Evolutionary conservation across 2,329 filamentous ascomycete species (phyloP).

Genomic region (Periconia digitata): DNA sequence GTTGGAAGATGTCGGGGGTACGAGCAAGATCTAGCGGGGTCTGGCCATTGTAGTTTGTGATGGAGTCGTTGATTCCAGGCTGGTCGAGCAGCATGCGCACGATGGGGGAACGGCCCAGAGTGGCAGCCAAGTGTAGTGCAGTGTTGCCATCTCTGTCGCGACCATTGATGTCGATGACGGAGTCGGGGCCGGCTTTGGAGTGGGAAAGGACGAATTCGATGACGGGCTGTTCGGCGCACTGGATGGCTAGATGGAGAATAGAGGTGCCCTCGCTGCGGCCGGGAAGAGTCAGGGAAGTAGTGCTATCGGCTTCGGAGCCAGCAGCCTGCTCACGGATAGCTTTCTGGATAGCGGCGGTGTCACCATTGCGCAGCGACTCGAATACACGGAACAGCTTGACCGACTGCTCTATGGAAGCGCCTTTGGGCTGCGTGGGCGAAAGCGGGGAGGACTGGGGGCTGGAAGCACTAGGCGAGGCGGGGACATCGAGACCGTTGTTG

Average conservation of each 20-base stretch:
- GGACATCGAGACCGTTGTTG: constrained; percentile 19
- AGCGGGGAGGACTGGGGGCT: constrained; percentile 23
- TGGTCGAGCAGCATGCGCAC: constrained; percentile 84
- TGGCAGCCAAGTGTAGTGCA: constrained; percentile 82
- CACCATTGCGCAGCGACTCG: constrained; percentile 85
- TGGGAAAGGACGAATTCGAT: constrained; percentile 90
- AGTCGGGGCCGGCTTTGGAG: constrained; percentile 52
- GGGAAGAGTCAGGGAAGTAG: constrained; percentile 50
- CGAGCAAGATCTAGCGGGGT: constrained; percentile 85
- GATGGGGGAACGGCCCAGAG: constrained; percentile 75
- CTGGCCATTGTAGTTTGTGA: constrained; percentile 81
- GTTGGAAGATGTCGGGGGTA: constrained; percentile 93
- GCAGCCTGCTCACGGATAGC: constrained; percentile 68
- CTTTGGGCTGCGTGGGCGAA: constrained; percentile 34
- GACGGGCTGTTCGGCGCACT: constrained; percentile 89
- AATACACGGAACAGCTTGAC: constrained; percentile 93
- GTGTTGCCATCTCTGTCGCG: constrained; percentile 94
- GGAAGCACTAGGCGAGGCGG: constrained; percentile 10
- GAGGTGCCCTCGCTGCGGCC: constrained; percentile 74
- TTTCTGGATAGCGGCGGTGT: constrained; percentile 86
- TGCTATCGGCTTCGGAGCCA: constrained; percentile 53
- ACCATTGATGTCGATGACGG: constrained; percentile 79
- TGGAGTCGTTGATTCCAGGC: constrained; percentile 81
- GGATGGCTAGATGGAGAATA: constrained; percentile 88
- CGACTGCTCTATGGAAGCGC: constrained; percentile 76